Evolutionary conservation across 2,329 filamentous ascomycete genomes (phyloP).

Genomic region (Diaporthe helianthi): DNA sequence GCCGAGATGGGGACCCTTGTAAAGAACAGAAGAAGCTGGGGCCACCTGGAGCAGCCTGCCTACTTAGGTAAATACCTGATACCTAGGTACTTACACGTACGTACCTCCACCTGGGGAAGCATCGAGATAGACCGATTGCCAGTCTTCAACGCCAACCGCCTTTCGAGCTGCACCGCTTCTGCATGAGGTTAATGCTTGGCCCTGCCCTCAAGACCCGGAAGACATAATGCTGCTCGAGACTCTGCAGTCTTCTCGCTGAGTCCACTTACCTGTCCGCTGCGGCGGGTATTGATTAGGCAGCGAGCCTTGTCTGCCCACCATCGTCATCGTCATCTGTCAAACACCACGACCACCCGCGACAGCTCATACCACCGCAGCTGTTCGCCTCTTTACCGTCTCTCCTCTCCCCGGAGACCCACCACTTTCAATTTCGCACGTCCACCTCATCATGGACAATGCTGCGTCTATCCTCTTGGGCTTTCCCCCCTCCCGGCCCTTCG

Average conservation of each 20-base stretch:
- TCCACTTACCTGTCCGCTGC: constrained; percentile 3
- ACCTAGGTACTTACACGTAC: not conserved
- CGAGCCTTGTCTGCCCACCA: not conserved
- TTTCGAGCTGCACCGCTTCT: not conserved
- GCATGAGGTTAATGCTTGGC: not conserved
- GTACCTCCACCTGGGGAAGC: not conserved
- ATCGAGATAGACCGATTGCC: not conserved
- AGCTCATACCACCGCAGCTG: not conserved
- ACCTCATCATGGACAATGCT: constrained; percentile 46
- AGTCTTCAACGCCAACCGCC: not conserved
- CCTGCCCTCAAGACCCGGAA: not conserved
- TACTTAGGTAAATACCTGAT: too few relatives aligned
- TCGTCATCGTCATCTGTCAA: not conserved
- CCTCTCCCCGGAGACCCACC: not conserved
- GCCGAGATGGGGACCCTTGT: not conserved
- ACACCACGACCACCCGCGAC: not conserved
- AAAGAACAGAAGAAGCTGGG: not conserved
- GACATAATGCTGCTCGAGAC: not conserved
- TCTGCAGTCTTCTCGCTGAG: not conserved
- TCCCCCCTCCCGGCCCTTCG: constrained; percentile 42
- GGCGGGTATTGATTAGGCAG: constrained; percentile 21
- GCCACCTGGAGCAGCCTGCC: not conserved
- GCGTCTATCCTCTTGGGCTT: constrained; percentile 52
- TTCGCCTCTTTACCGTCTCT: not conserved
- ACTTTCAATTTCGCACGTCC: not conserved